phyloP scores from a whole-genome alignment of 2,329 filamentous ascomycete species.

The Pezizomycotina sp. region DNA sequence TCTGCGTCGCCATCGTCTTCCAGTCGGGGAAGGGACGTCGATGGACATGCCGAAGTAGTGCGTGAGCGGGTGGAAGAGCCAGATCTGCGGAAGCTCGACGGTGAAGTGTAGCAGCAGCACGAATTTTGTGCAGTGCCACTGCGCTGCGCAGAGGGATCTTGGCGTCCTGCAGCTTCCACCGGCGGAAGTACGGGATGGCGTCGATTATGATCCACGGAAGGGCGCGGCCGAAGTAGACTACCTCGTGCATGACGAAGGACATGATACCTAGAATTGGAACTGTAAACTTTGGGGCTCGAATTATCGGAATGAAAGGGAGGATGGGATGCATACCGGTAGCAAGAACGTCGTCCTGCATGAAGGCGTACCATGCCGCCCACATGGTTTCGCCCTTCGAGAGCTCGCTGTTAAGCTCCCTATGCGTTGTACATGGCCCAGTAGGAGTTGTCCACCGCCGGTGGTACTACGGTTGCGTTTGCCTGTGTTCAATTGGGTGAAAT shows the following conservation, averaged over 20 bases:
- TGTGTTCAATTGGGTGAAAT: slow-evolving; percentile 6
- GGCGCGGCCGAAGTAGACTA: slow-evolving; percentile 82
- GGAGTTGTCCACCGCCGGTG: slow-evolving; percentile 35
- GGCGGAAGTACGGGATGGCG: slow-evolving; percentile 67
- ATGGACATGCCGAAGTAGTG: slow-evolving; percentile 81
- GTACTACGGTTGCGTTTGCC: slow-evolving; percentile 33
- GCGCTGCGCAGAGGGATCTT: slow-evolving; percentile 33
- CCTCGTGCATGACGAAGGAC: slow-evolving; percentile 90
- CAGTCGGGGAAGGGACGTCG: slow-evolving; percentile 74
- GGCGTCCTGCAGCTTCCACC: slow-evolving; percentile 87
- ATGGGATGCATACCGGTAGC: slow-evolving; percentile 69
- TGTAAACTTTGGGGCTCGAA: background rate
- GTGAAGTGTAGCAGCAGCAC: slow-evolving; percentile 94
- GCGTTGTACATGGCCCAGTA: slow-evolving; percentile 52
- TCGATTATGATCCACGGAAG: slow-evolving; percentile 91
- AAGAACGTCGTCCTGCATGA: slow-evolving; percentile 93
- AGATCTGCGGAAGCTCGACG: slow-evolving; percentile 94
- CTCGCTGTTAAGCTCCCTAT: slow-evolving; percentile 61
- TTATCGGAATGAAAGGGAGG: background rate
- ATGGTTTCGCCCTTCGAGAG: slow-evolving; percentile 75
- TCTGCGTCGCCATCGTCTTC: slow-evolving; percentile 78
- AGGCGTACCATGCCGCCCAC: slow-evolving; percentile 85
- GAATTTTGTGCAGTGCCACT: slow-evolving; percentile 83
- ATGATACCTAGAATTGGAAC: slow-evolving; percentile 46
- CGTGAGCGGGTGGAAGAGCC: slow-evolving; percentile 95